Evolutionary conservation across 352 stramenopile species (phyloP), one percentile per base, ranked within the genome.

Genomic region (Globisporangium viniferum): DNA sequence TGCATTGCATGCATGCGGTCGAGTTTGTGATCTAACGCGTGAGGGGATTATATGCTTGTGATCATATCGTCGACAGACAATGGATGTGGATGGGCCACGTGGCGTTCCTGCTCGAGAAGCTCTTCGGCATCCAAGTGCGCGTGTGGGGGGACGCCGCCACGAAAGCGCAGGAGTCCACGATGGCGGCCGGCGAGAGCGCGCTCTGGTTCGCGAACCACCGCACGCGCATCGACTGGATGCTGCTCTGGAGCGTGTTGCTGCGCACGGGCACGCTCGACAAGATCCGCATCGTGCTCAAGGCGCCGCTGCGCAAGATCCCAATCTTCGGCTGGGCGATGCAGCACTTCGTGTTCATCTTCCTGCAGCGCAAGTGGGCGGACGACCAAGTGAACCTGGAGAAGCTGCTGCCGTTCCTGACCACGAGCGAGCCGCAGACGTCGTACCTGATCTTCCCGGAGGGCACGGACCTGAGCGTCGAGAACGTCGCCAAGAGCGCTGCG

Each of bases 251-350:
- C 49, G 68, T 95, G 29, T 77, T 82, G 9, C 73, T 88, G 68
- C 75, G 86, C 31, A 89, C 75, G 22, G 65, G 69, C 9, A 79
- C 77, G 51, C 74, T 91, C 41, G 72, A 81, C 48, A 73, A 81
- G 24, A 68, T 95, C 49, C 80, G 80, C 56, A 93, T 95, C 60
- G 73, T 93, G 29, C 77, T 93, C 59, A 95, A 95, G 72, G 81
- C 80, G n/a, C 80, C 82, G 27, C 72, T 95, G 41, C 82, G 83
- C 29, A 77, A 76, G 61, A 69, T 90, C 35, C 88, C 88, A 53
- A 81, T 95, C 70, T 93, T 94, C 62, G 88, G 88, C 3, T 95
- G 86, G 88, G 86, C 84, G 62, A 95, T 93, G 86, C 86, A 93
- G 75, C 80, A 89, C 69, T 94, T 95, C 46, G 73, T 92, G 46